Evolutionary conservation across 2,329 filamentous ascomycete genomes (phyloP), one percentile per base, ranked within the genome.

Genomic region (Bipolaris zeicola): DNA sequence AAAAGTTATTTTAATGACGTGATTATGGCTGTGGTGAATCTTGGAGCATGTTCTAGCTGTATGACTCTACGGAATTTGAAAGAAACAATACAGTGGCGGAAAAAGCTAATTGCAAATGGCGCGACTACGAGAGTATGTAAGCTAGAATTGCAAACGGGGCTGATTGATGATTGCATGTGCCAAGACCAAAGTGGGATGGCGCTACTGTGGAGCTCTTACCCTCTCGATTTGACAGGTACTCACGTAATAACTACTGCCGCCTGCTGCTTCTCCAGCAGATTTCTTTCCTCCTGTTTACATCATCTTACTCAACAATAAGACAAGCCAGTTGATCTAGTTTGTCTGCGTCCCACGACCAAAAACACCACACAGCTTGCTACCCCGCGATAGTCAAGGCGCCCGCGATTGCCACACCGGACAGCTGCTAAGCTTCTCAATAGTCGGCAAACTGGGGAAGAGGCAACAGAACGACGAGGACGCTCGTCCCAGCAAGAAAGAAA

Each of bases 381-480:
- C 63, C 64, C 57, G 52, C 64, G 48, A 50, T 62, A 24, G 52
- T 48, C 46, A 47, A 50, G 47, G 50, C 55, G 52, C 57, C 55
- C 34, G 54, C 63, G 46, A 55, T 62, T 55, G 62, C 64, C 46
- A 60, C 44, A 57, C 61, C 60, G 54, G 50, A 68, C 60, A 61
- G 67, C 69, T 65, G 57, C 55, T 57, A 66, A 57, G 54, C 62
- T 65, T 43, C 56, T 43, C 58, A 55, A 60, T 58, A 65, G 69
- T 63, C 72, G 73, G 67, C 76, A 78, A 77, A 69, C 76, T 78
- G 76, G 75, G 74, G 74, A 77, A 78, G 70, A 73, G 76, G 70
- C 77, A 70, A 68, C 63, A 64, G 59, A 70, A 66, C 55, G 66
- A 63, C 64, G 71, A 74, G 71, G 74, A 76, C 74, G 66, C 67